Base-by-base conservation (phyloP, 352 stramenopile species). In the Saprolegnia diclina region DNA sequence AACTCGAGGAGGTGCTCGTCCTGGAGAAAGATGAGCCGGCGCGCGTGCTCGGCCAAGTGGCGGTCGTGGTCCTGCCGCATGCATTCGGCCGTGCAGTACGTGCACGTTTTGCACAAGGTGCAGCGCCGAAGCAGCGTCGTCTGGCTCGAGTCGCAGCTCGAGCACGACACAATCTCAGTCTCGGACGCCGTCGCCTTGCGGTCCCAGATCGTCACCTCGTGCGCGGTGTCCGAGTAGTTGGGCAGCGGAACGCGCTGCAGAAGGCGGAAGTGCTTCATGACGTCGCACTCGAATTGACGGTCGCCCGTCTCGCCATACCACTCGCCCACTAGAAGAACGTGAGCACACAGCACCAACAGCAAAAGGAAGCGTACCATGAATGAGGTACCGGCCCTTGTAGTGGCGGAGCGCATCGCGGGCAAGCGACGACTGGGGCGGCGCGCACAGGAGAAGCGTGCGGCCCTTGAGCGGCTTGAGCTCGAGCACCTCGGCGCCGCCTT, bases 161-260 rank as follows among this genome's bases (percentile, higher is more conserved):
- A 18, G 37, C 63, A 69, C 29, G 19, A 45, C 11, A 69, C 48
- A 29, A 61, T 18, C 2, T 9, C 13, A 6, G 62, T 24, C 46
- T 80, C 40, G 0, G 46, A n/a, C 24, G 22, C 22, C 53, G 45
- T 54, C 13, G 11, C 32, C 67, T 80, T 85, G 24, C 81, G 79
- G 46, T 80, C 73, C 85, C 85, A 93, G 10, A 93, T 77, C 7
- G 81, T 91, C 42, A 93, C 62, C 42, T 75, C 77, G 72, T 89
- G 91, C 19, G 85, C 80, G 32, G 85, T 87, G 74, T 93, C 91
- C 50, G 80, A 80, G 83, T 83, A 93, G 61, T 91, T 93, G 18
- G 85, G 85, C 59, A 93, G 75, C 46, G 67, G 65, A 19, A 90
- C 56, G 65, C 90, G 76, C 54, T 82, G 70, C 54, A 81, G 74